These are phyloP conservation scores for Tanacetum coccineum DNA, from an alignment of 129 eudicot species.

Conservation along the genomic window DNA sequence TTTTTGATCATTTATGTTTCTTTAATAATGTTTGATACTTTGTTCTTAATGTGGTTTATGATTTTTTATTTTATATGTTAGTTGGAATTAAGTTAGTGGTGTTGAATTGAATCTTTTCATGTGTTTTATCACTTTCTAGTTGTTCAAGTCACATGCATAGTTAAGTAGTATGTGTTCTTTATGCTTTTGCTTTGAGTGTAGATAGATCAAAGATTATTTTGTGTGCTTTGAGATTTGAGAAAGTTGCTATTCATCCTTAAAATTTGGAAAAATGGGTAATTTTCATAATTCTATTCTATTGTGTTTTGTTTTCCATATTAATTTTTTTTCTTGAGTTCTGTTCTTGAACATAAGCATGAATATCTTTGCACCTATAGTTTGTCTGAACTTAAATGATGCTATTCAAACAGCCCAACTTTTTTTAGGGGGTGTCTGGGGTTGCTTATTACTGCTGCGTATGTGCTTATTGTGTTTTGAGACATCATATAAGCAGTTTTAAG, in stretches of 20 bases:
- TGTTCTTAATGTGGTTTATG: constrained; percentile 22
- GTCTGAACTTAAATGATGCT: constrained; percentile 3
- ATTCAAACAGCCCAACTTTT: background rate
- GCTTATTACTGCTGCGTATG: no score
- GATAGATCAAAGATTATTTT: constrained; percentile 16
- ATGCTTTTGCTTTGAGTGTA: constrained; percentile 35
- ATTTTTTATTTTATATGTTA: background rate
- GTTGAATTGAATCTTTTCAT: background rate
- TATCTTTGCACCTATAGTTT: constrained; percentile 15
- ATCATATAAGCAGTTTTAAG: no score
- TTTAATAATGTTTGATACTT: constrained; percentile 21
- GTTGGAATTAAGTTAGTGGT: constrained; percentile 31
- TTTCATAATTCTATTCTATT: constrained; percentile 8
- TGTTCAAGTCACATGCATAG: constrained; percentile 24
- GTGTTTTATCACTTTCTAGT: constrained; percentile 18
- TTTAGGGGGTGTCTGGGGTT: no score
- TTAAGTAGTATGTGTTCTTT: constrained; percentile 22
- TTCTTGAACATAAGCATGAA: constrained; percentile 7
- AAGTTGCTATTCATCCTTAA: constrained; percentile 10
- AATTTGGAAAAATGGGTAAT: constrained; percentile 33
- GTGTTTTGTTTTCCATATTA: constrained; percentile 11
- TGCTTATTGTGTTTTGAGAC: no score
- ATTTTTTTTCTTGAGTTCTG: background rate
- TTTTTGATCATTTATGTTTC: constrained; percentile 30
- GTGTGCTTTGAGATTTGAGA: constrained; percentile 23